These are phyloP conservation scores for Fusarium robinianum DNA, from an alignment of 2,329 filamentous ascomycete species.

Conservation along the genomic window DNA sequence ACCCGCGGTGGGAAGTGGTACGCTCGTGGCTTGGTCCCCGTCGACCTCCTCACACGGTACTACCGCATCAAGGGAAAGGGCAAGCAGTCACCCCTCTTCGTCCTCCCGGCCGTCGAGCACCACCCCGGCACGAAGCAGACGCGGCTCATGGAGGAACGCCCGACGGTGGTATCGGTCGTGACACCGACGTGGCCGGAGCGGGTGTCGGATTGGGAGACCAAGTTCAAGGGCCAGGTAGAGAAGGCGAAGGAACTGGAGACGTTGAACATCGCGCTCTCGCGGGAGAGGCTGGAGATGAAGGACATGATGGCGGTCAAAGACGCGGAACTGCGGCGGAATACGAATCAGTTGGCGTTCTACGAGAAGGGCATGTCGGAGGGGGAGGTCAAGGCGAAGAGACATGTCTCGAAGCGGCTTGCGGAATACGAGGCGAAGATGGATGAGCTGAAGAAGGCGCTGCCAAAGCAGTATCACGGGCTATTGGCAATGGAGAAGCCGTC, in stretches of 20 bases:
- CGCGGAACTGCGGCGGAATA: conserved; percentile 26
- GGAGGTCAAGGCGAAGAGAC: not conserved
- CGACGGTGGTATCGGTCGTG: conserved; percentile 44
- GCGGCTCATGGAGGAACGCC: conserved; percentile 49
- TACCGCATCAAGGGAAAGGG: conserved; percentile 55
- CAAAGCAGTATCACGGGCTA: conserved; percentile 8
- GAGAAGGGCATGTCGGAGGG: conserved; percentile 14
- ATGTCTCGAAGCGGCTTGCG: conserved; percentile 7
- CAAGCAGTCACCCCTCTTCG: conserved; percentile 52
- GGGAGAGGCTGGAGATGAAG: conserved; percentile 30
- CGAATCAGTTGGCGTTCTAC: conserved; percentile 25
- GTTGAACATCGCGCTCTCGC: conserved; percentile 22
- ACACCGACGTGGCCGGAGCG: conserved; percentile 40
- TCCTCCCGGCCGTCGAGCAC: conserved; percentile 54
- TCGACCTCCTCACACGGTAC: conserved; percentile 57
- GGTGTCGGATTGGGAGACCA: conserved; percentile 40
- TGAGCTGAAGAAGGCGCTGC: conserved; percentile 19
- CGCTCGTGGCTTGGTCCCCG: conserved; percentile 51
- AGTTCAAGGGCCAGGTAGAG: conserved; percentile 32
- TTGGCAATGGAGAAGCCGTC: not conserved
- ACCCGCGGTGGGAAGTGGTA: conserved; percentile 38
- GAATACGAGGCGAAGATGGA: conserved; percentile 22
- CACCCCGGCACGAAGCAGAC: conserved; percentile 53
- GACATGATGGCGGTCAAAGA: conserved; percentile 26
- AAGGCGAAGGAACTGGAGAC: conserved; percentile 20